Percentiles rank a stretch among this genome's conserved stretches.
Evolutionary conservation across 2,329 filamentous ascomycete species (phyloP).

Genomic region (Fusarium verticillioides): DNA sequence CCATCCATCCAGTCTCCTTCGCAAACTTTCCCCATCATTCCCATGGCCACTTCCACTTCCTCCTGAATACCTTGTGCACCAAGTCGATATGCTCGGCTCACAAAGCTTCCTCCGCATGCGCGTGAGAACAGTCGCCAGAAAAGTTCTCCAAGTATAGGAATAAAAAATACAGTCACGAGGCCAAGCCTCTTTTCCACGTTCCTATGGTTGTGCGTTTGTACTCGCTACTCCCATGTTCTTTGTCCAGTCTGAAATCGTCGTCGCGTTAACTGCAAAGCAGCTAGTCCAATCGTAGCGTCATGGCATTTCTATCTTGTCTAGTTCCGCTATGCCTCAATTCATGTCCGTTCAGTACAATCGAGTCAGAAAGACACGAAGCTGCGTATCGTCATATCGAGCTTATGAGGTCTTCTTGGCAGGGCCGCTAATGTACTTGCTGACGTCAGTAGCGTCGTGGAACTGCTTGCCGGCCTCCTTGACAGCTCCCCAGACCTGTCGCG

Average conservation of each 20-base stretch:
- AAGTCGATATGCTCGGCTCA: conserved; percentile 26
- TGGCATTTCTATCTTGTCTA: conserved; percentile 29
- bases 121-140: conserved; percentile 27
- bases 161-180: conserved; percentile 22
- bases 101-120: conserved; percentile 27
- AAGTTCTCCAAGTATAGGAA: conserved; percentile 29
- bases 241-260: conserved; percentile 22
- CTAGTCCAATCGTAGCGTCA: conserved; percentile 34
- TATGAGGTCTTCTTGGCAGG: conserved; percentile 61
- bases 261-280: conserved; percentile 26
- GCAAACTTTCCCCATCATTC: conserved; percentile 10
- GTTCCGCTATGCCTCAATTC: conserved; percentile 23
- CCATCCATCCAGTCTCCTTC: conserved; percentile 31
- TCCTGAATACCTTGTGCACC: conserved; percentile 25
- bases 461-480: conserved; percentile 79
- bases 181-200: conserved; percentile 12
- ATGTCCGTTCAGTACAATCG: not conserved
- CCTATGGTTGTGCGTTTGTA: not conserved
- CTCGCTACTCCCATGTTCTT: not conserved
- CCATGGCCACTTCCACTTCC: conserved; percentile 14
- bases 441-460: conserved; percentile 82
- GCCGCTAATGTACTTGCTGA: conserved; percentile 76
- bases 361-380: not conserved
- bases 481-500: conserved; percentile 81
- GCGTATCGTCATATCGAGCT: conserved; percentile 13